Conservation (phyloP, 106 monocot species). For the Allium fistulosum region DNA sequence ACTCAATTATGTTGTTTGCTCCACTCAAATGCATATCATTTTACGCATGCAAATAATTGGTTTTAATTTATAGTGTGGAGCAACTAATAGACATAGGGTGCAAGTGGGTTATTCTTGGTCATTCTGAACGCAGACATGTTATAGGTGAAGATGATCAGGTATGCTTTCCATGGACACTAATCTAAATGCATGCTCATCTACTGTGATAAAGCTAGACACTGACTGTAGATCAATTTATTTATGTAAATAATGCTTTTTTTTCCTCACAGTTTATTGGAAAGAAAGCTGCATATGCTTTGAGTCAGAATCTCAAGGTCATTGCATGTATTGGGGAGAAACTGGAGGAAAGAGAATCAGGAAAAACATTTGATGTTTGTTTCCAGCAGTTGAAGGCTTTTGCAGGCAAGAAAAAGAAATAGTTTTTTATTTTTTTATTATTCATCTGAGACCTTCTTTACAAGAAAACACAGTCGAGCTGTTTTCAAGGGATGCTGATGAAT, state of each 20-base stretch:
- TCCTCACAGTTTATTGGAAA: constrained; percentile 87
- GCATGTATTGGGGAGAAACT: constrained; percentile 95
- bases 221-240: neutral
- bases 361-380: constrained; percentile 97
- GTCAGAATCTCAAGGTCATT: constrained; percentile 82
- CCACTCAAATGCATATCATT: neutral
- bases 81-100: constrained; percentile 93
- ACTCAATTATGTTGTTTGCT: neutral
- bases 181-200: neutral
- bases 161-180: neutral
- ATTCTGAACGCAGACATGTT: constrained; percentile 88
- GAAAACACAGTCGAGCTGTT: too few relatives aligned
- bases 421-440: neutral
- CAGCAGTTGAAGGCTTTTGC: constrained; percentile 88
- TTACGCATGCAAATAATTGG: neutral
- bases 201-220: neutral
- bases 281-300: constrained; percentile 98
- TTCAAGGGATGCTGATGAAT: too few relatives aligned
- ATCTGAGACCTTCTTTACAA: neutral
- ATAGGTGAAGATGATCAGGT: constrained; percentile 96
- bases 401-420: constrained; percentile 25
- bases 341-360: constrained; percentile 96
- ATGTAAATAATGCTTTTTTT: neutral
- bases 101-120: constrained; percentile 96
- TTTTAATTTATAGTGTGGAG: constrained; percentile 60